Evolutionary conservation across 768 basidiomycete species (phyloP).

Genomic region (Suillus tomentosus): DNA sequence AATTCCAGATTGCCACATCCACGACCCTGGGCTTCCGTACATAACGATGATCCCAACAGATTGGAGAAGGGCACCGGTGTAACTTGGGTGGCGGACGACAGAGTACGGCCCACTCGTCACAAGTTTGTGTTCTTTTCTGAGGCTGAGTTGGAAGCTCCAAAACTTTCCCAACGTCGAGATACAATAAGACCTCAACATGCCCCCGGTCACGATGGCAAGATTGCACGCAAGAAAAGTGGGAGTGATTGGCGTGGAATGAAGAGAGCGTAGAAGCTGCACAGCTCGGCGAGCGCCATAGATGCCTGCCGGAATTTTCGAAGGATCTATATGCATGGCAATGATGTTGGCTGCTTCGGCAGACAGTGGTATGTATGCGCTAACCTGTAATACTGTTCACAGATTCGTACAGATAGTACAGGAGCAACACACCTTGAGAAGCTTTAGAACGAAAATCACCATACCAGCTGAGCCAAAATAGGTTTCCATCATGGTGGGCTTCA

Average conservation of each 20-base stretch:
- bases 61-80: slow-evolving; percentile 21
- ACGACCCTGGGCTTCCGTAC: slow-evolving; percentile 15
- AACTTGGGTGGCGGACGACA: slow-evolving; percentile 33
- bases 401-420: background rate
- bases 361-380: background rate
- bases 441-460: background rate
- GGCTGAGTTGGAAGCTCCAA: slow-evolving; percentile 33
- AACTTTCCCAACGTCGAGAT: slow-evolving; percentile 24
- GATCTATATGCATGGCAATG: slow-evolving; percentile 3
- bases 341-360: slow-evolving; percentile 6
- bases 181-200: slow-evolving; percentile 25
- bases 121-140: slow-evolving; percentile 27
- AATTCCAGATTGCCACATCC: slow-evolving; percentile 18
- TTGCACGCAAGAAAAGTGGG: slow-evolving; percentile 18
- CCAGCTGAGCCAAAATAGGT: background rate
- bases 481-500: background rate
- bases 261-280: background rate
- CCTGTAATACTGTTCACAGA: background rate
- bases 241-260: slow-evolving; percentile 8
- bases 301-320: background rate
- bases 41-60: slow-evolving; percentile 7
- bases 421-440: too few relatives aligned
- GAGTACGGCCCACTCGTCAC: slow-evolving; percentile 33
- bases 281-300: background rate
- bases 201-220: slow-evolving; percentile 20